phyloP scores from a whole-genome alignment of 169 alveolate species.

The Cryptosporidium bovis region DNA sequence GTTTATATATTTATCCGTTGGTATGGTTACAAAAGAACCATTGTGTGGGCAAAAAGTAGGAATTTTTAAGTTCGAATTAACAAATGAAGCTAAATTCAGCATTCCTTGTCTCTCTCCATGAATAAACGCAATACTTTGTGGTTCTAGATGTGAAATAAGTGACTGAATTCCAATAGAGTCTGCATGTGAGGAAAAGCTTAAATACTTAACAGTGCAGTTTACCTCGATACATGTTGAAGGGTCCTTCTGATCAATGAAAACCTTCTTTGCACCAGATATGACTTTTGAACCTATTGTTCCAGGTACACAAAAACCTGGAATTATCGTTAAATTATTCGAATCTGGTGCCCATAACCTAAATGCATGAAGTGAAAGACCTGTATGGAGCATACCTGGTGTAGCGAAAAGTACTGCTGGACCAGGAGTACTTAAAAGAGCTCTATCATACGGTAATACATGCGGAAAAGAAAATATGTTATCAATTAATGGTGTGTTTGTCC shows the following conservation, averaged over 20 bases:
- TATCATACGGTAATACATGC: constrained; percentile 92
- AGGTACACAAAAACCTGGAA: constrained; percentile 98
- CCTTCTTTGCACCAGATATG: constrained; percentile 88
- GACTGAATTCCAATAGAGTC: constrained; percentile 96
- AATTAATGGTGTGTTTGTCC: constrained; percentile 88
- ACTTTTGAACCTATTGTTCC: constrained; percentile 97
- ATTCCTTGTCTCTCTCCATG: constrained; percentile 98
- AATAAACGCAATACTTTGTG: constrained; percentile 92
- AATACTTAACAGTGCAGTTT: constrained; percentile 91
- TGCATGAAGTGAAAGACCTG: constrained; percentile 95
- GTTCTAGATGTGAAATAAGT: constrained; percentile 89
- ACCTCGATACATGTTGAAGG: constrained; percentile 88
- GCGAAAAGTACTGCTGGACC: constrained; percentile 99
- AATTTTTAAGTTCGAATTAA: constrained; percentile 22
- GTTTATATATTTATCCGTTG: constrained; percentile 4
- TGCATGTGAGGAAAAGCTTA: constrained; percentile 98
- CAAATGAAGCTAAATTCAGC: constrained; percentile 85
- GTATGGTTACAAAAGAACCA: constrained; percentile 44
- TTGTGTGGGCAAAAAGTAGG: constrained; percentile 72
- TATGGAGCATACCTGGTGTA: constrained; percentile 99
- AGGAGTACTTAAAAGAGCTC: constrained; percentile 87
- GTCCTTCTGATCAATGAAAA: constrained; percentile 75
- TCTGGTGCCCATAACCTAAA: constrained; percentile 96
- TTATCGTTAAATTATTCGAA: constrained; percentile 92
- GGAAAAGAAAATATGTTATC: constrained; percentile 93